These are phyloP conservation scores for Physaria fendleri DNA, from an alignment of 345 rosid genomes.

Conservation along the genomic window DNA sequence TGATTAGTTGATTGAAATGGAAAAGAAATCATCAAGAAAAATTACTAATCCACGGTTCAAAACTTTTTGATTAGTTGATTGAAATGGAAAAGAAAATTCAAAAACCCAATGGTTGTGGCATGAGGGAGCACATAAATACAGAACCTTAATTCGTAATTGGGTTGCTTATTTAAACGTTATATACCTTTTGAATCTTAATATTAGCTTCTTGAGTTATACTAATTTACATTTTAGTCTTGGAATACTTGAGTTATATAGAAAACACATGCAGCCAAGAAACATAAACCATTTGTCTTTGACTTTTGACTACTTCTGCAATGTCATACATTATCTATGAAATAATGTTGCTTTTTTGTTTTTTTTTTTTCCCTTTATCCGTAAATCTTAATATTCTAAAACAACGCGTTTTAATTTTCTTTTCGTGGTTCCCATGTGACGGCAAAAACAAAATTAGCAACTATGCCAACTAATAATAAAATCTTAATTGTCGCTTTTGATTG, in stretches of 20 bases:
- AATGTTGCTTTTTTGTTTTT: neutral
- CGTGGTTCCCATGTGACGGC: constrained; percentile 21
- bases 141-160: too few relatives aligned
- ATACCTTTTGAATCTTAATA: too few relatives aligned
- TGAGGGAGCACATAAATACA: too few relatives aligned
- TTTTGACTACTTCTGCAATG: neutral
- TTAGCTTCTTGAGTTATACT: too few relatives aligned
- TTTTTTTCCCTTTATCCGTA: neutral
- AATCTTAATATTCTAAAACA: constrained; percentile 2
- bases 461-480: neutral
- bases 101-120: too few relatives aligned
- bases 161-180: too few relatives aligned
- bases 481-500: constrained; percentile 14
- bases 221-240: too few relatives aligned
- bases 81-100: too few relatives aligned
- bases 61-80: neutral
- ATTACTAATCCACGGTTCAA: neutral
- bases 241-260: too few relatives aligned
- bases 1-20: neutral
- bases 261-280: neutral
- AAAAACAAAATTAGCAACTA: neutral
- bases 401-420: constrained; percentile 8
- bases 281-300: neutral
- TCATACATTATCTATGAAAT: neutral
- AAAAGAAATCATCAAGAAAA: neutral